Percentiles rank a stretch among this genome's conserved stretches.
These are phyloP conservation scores for Pseudogymnoascus sp. DNA, from an alignment of 2,329 filamentous ascomycete species.

Conservation along the genomic window DNA sequence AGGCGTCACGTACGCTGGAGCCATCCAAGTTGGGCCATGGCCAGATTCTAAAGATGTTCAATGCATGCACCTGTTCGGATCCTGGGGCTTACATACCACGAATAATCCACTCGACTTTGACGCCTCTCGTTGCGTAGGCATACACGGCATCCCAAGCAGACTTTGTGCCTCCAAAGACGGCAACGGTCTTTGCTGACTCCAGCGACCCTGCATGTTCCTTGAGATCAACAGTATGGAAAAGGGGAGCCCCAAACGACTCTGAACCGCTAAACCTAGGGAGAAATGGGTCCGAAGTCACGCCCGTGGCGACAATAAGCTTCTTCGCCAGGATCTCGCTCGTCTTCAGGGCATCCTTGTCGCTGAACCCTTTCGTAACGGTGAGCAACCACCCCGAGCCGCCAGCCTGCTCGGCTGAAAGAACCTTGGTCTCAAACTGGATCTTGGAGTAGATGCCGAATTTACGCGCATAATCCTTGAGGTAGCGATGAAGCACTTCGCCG, in stretches of 20 bases:
- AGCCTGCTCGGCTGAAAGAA: constrained; percentile 38
- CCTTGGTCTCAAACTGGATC: constrained; percentile 42
- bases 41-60: constrained; percentile 31
- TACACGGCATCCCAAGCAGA: constrained; percentile 59
- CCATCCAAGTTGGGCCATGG: constrained; percentile 50
- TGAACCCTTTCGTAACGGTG: constrained; percentile 18
- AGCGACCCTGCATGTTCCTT: constrained; percentile 33
- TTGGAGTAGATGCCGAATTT: constrained; percentile 39
- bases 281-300: constrained; percentile 42
- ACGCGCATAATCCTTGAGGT: constrained; percentile 46
- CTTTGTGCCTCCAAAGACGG: constrained; percentile 55
- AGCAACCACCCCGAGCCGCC: constrained; percentile 36
- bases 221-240: constrained; percentile 45
- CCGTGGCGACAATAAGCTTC: constrained; percentile 47
- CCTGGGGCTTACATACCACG: constrained; percentile 31
- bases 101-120: constrained; percentile 52
- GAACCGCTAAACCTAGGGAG: constrained; percentile 39
- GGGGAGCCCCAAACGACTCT: constrained; percentile 35
- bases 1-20: constrained; percentile 54
- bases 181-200: constrained; percentile 34
- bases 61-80: not conserved
- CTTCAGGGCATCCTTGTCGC: constrained; percentile 16
- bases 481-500: constrained; percentile 44
- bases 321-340: constrained; percentile 27
- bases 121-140: constrained; percentile 45